Conservation (phyloP, 306 rosid species). For the Sindora glabra region DNA sequence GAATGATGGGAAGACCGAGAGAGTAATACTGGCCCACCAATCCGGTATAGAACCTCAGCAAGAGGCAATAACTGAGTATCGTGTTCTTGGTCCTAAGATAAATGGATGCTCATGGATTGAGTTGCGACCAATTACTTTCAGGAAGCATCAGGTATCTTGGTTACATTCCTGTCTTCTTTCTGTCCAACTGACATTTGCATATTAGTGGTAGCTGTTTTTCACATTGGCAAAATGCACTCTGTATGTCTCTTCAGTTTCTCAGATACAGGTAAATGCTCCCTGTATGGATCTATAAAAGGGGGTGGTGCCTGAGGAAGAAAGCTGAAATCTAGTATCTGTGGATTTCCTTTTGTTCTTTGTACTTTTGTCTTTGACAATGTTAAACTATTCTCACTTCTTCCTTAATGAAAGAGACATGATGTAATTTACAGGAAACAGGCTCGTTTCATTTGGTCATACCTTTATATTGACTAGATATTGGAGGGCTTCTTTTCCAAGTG, state of each 20-base stretch:
- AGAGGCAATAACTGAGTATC: constrained; percentile 82
- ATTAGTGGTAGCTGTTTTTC: background rate
- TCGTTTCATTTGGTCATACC: background rate
- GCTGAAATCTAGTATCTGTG: background rate
- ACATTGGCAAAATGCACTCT: background rate
- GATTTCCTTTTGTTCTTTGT: background rate
- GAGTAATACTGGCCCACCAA: constrained; percentile 67
- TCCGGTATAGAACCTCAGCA: constrained; percentile 75
- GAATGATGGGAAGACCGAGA: constrained; percentile 90
- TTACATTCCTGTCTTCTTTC: background rate
- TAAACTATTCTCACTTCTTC: background rate
- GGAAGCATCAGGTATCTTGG: constrained; percentile 82
- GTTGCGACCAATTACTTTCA: constrained; percentile 64
- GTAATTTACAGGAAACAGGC: background rate
- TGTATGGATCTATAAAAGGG: background rate
- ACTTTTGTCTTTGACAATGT: background rate
- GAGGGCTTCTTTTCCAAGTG: background rate
- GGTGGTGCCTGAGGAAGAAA: too few species aligned
- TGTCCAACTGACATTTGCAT: background rate
- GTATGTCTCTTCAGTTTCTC: background rate
- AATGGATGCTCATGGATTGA: constrained; percentile 98
- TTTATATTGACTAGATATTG: background rate
- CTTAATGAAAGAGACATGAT: background rate
- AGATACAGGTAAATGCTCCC: background rate
- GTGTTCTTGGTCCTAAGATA: constrained; percentile 86